Conservation (phyloP, 768 basidiomycete genomes). For the Sarcomyxa edulis region DNA sequence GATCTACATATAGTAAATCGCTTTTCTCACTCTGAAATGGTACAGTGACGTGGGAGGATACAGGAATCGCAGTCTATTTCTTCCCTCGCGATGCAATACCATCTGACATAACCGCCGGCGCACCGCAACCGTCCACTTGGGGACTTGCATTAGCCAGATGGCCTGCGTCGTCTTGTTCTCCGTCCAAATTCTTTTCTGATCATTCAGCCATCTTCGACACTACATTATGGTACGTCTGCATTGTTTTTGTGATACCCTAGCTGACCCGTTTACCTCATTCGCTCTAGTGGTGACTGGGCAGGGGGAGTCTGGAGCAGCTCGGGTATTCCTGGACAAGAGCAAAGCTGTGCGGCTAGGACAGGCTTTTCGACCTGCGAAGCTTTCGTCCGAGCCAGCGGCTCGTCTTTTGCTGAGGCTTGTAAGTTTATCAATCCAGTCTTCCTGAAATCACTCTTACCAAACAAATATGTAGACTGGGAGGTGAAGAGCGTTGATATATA, state of each 20-base stretch:
- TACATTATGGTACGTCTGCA: conserved; percentile 62
- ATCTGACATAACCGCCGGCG: conserved; percentile 63
- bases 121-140: conserved; percentile 77
- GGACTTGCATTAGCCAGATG: conserved; percentile 73
- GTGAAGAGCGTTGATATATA: conserved; percentile 73
- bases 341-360: conserved; percentile 81
- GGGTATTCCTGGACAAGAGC: conserved; percentile 79
- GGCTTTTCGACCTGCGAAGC: conserved; percentile 77
- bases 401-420: conserved; percentile 74
- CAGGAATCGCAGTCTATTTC: conserved; percentile 77
- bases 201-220: conserved; percentile 83
- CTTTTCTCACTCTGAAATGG: no score
- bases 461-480: conserved; percentile 74
- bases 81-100: conserved; percentile 76
- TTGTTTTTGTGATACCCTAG: conserved; percentile 7
- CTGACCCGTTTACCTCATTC: conserved; percentile 1
- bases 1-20: no score
- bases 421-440: conserved; percentile 25
- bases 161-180: conserved; percentile 70
- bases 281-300: conserved; percentile 82
- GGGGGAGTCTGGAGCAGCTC: conserved; percentile 66
- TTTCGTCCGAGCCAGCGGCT: conserved; percentile 70
- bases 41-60: conserved; percentile 69
- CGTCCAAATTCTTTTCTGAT: conserved; percentile 72
- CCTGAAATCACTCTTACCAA: conserved; percentile 6